phyloP scores from a whole-genome alignment of 805 yeast species.

The Tetrapisispora iriomotensis region DNA sequence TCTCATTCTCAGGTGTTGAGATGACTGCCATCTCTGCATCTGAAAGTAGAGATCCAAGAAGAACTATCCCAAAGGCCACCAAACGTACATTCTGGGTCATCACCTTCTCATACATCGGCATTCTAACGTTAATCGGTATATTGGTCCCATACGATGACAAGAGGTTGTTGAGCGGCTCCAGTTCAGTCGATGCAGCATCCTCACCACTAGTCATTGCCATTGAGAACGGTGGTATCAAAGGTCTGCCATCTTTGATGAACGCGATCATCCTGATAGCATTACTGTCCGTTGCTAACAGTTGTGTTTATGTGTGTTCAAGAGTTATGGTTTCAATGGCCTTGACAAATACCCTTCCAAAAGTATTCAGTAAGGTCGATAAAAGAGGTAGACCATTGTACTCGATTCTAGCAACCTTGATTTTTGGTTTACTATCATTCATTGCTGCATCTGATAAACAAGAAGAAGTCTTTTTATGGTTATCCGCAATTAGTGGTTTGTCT shows the following conservation, averaged over 20 bases:
- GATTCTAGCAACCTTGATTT: slow-evolving; percentile 40
- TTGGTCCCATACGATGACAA: slow-evolving; percentile 50
- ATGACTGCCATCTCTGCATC: slow-evolving; percentile 69
- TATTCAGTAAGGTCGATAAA: slow-evolving; percentile 61
- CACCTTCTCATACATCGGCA: slow-evolving; percentile 54
- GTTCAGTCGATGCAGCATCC: slow-evolving; percentile 50
- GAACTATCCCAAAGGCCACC: slow-evolving; percentile 59
- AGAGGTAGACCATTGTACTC: slow-evolving; percentile 73
- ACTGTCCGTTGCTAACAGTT: slow-evolving; percentile 63
- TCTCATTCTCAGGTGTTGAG: slow-evolving; percentile 69
- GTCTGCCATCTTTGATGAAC: slow-evolving; percentile 60
- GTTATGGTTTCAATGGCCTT: slow-evolving; percentile 58
- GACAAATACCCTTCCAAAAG: slow-evolving; percentile 52
- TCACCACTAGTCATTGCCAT: slow-evolving; percentile 73
- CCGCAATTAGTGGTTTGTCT: slow-evolving; percentile 44
- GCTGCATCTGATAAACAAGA: slow-evolving; percentile 39
- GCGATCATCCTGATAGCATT: slow-evolving; percentile 61
- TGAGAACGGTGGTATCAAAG: slow-evolving; percentile 53
- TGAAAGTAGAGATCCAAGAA: slow-evolving; percentile 60
- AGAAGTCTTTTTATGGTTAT: slow-evolving; percentile 46
- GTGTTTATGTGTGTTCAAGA: slow-evolving; percentile 62
- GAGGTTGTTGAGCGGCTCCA: slow-evolving; percentile 38
- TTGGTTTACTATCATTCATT: slow-evolving; percentile 51
- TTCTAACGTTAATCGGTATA: slow-evolving; percentile 50
- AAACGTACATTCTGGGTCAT: slow-evolving; percentile 83